A percentile compares a stretch with the other conserved stretches of the same genome.
phyloP scores from a whole-genome alignment of 2,329 filamentous ascomycete species.

The Neofusicoccum sp. region DNA sequence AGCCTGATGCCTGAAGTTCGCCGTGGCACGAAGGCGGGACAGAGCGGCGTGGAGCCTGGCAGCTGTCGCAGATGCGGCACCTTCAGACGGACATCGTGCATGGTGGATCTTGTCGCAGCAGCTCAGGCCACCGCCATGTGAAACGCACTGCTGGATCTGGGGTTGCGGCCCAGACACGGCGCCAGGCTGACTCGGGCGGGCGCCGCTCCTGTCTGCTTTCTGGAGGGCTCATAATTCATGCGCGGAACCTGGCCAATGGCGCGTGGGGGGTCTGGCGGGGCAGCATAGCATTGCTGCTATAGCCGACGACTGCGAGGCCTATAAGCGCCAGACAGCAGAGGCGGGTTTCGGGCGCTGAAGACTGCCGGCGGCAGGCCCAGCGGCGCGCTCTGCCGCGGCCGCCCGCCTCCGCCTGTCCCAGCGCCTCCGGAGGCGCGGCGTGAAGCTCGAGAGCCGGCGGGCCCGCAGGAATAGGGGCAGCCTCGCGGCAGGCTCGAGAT shows the following conservation, averaged over 20 bases:
- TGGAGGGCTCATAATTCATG: not conserved
- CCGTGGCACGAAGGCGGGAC: too few species aligned
- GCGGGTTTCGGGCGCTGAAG: not conserved
- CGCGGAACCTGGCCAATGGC: slow-evolving; percentile 15
- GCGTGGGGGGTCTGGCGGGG: not conserved
- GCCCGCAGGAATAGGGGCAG: not conserved
- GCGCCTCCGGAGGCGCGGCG: not conserved
- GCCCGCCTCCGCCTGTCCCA: too few species aligned
- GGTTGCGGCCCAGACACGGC: not conserved
- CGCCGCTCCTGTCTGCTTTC: not conserved
- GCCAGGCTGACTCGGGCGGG: not conserved
- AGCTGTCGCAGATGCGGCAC: too few species aligned
- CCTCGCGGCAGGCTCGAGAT: slow-evolving; percentile 3
- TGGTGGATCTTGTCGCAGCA: too few species aligned
- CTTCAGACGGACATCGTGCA: too few species aligned
- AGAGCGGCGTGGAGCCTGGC: too few species aligned
- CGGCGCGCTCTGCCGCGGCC: not conserved
- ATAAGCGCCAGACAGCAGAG: not conserved
- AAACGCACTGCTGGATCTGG: not conserved
- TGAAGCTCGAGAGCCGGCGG: not conserved
- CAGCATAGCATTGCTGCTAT: slow-evolving; percentile 15
- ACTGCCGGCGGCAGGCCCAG: not conserved
- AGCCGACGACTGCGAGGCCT: not conserved
- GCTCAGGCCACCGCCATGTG: too few species aligned
- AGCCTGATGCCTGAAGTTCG: too few species aligned